Evolutionary conservation across 176 grass and related monocot genomes (phyloP).

Genomic region (Leersia perrieri): DNA sequence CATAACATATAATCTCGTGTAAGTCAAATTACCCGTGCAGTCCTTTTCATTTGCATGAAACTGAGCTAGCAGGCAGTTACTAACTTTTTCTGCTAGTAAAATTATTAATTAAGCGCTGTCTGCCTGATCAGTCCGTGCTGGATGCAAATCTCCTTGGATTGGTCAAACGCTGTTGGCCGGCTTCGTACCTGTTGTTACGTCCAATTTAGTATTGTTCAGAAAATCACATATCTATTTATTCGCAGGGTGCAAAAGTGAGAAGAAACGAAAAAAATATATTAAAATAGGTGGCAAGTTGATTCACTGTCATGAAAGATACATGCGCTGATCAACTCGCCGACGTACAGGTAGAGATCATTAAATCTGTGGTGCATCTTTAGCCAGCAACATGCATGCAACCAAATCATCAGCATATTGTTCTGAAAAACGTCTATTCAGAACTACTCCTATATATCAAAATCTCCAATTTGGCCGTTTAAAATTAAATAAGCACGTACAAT

Average conservation of each 20-base stretch:
- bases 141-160: neutral
- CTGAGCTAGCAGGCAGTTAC: neutral
- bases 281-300: neutral
- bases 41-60: neutral
- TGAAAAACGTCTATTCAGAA: too few relatives aligned
- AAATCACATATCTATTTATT: neutral
- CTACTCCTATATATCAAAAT: too few relatives aligned
- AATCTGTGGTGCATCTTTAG: neutral
- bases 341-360: neutral
- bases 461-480: too few relatives aligned
- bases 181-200: neutral
- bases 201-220: neutral
- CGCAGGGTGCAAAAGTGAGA: neutral
- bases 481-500: too few relatives aligned
- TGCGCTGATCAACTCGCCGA: neutral
- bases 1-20: too few relatives aligned
- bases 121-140: neutral
- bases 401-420: too few relatives aligned
- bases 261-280: neutral
- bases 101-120: neutral
- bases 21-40: too few relatives aligned
- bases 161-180: too few relatives aligned
- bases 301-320: neutral
- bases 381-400: neutral
- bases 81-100: neutral